Conservation (phyloP, 192 early-diverging fungal species). For the Umbelopsis vinacea region DNA sequence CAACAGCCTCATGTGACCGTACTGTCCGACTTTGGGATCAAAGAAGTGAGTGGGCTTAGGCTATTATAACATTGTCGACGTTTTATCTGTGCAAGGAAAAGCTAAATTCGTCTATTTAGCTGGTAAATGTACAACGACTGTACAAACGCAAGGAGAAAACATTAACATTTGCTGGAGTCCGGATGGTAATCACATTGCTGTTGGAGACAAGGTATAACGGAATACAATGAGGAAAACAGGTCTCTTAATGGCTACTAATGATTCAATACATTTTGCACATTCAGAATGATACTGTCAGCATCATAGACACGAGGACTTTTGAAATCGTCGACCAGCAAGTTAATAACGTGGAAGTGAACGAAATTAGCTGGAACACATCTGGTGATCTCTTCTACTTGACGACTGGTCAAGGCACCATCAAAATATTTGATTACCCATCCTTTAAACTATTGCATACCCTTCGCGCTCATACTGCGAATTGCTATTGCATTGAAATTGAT, state of each 20-base stretch:
- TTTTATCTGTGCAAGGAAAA: slow-evolving; percentile 1
- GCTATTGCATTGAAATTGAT: slow-evolving; percentile 82
- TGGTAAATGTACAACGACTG: slow-evolving; percentile 56
- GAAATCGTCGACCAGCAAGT: slow-evolving; percentile 46
- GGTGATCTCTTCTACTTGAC: slow-evolving; percentile 78
- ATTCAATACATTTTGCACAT: background rate
- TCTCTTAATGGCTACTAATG: background rate
- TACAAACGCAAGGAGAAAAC: slow-evolving; percentile 78
- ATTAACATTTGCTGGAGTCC: slow-evolving; percentile 88
- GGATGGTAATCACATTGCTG: slow-evolving; percentile 75
- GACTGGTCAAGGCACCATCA: slow-evolving; percentile 74
- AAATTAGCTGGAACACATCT: slow-evolving; percentile 79
- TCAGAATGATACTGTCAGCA: slow-evolving; percentile 73
- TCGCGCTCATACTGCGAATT: slow-evolving; percentile 78
- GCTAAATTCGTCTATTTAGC: slow-evolving; percentile 31
- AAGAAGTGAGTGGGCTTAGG: slow-evolving; percentile 52
- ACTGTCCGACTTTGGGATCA: slow-evolving; percentile 85
- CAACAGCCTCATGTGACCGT: slow-evolving; percentile 77
- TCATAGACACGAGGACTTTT: slow-evolving; percentile 71
- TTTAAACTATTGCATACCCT: slow-evolving; percentile 60
- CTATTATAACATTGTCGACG: background rate
- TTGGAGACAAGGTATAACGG: slow-evolving; percentile 79
- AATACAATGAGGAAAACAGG: background rate
- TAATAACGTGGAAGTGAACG: slow-evolving; percentile 72
- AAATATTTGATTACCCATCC: slow-evolving; percentile 69